Conservation (phyloP, 805 yeast genomes). For the Metschnikowia dekortorum region DNA sequence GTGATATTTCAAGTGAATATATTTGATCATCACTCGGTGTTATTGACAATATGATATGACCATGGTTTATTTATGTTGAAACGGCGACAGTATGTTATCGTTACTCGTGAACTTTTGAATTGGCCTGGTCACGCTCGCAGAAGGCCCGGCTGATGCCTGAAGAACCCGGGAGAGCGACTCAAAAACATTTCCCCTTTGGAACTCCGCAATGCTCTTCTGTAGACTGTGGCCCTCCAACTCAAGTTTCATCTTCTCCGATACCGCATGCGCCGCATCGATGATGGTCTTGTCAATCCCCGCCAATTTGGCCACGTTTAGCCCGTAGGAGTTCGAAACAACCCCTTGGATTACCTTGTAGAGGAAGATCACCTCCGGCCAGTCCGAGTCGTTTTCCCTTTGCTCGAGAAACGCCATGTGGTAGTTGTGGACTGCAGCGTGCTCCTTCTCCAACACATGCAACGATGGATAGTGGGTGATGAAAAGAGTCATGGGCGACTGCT, state of each 20-base stretch:
- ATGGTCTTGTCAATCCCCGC: slow-evolving; percentile 56
- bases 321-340: slow-evolving; percentile 60
- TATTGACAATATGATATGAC: too few relatives aligned
- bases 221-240: slow-evolving; percentile 19
- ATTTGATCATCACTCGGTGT: too few relatives aligned
- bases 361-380: slow-evolving; percentile 36
- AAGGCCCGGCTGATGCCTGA: background rate
- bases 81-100: too few relatives aligned
- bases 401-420: slow-evolving; percentile 69
- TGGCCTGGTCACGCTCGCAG: too few relatives aligned
- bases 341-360: slow-evolving; percentile 36
- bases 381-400: slow-evolving; percentile 18
- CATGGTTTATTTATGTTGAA: too few relatives aligned
- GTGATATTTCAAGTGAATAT: too few relatives aligned
- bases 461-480: slow-evolving; percentile 85
- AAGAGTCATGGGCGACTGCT: slow-evolving; percentile 50
- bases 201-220: background rate
- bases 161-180: slow-evolving; percentile 1
- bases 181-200: slow-evolving; percentile 2
- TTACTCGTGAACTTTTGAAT: too few relatives aligned
- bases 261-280: slow-evolving; percentile 39
- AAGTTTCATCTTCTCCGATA: slow-evolving; percentile 31
- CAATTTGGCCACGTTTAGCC: slow-evolving; percentile 77
- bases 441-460: slow-evolving; percentile 47
- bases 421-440: slow-evolving; percentile 44